Percentiles rank a stretch among this genome's conserved stretches.
These are phyloP conservation scores for Basidioascus undulatus DNA, from an alignment of 768 basidiomycete species.

Conservation along the genomic window DNA sequence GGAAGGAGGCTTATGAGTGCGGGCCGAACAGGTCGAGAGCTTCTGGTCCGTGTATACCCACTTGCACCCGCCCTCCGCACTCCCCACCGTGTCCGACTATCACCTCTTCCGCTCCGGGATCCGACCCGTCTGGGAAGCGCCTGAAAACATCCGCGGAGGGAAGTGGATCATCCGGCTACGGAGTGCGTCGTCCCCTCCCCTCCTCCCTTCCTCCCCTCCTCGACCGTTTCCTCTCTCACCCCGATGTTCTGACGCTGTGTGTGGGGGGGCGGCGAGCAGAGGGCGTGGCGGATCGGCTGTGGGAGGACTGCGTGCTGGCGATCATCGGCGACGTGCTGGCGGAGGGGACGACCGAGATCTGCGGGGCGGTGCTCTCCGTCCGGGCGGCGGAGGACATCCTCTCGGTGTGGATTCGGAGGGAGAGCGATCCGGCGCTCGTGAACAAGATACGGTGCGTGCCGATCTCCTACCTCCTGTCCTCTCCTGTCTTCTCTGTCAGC, in stretches of 20 bases:
- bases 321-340: slow-evolving; percentile 69
- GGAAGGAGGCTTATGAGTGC: too few species aligned
- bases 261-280: too few species aligned
- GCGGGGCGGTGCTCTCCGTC: slow-evolving; percentile 85
- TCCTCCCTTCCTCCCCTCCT: too few species aligned
- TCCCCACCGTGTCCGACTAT: slow-evolving; percentile 63
- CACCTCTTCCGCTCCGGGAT: slow-evolving; percentile 71
- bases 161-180: slow-evolving; percentile 87
- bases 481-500: too few species aligned
- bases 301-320: slow-evolving; percentile 65
- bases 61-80: slow-evolving; percentile 54
- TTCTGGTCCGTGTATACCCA: slow-evolving; percentile 92
- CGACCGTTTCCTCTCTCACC: too few species aligned
- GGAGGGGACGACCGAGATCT: slow-evolving; percentile 38
- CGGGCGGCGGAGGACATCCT: slow-evolving; percentile 83
- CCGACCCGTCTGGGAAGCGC: slow-evolving; percentile 89
- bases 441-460: slow-evolving; percentile 57
- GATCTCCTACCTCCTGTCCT: too few species aligned
- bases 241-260: too few species aligned
- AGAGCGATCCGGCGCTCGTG: slow-evolving; percentile 45
- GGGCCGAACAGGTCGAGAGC: slow-evolving; percentile 84
- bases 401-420: slow-evolving; percentile 72
- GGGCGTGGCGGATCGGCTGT: slow-evolving; percentile 66
- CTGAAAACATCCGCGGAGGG: slow-evolving; percentile 60
- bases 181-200: too few species aligned